These are phyloP conservation scores for Fusarium sp. DNA, from an alignment of 2,329 filamentous ascomycete species.

Conservation along the genomic window DNA sequence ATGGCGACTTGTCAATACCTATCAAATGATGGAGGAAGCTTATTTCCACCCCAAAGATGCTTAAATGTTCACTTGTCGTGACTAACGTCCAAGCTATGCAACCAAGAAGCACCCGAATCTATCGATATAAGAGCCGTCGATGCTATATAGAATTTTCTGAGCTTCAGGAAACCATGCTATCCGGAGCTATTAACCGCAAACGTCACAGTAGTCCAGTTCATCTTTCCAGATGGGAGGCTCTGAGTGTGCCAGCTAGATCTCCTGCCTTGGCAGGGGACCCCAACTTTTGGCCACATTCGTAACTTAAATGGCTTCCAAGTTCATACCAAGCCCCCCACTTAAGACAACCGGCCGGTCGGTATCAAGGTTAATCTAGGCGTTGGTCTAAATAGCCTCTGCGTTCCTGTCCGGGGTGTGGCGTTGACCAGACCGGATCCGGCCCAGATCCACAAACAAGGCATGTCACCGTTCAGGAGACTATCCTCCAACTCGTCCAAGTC, in stretches of 20 bases:
- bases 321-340: background rate
- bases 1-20: background rate
- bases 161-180: too few relatives aligned
- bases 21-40: background rate
- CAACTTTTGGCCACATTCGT: background rate
- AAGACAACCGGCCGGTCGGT: background rate
- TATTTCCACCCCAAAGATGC: background rate
- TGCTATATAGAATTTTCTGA: too few relatives aligned
- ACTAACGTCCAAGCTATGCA: background rate
- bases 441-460: background rate
- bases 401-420: background rate
- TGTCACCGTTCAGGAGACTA: background rate
- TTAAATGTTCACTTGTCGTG: background rate
- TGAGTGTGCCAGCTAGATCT: too few relatives aligned
- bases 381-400: background rate
- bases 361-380: background rate
- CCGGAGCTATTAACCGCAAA: too few relatives aligned
- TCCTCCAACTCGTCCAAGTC: background rate
- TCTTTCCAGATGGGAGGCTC: background rate
- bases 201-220: too few relatives aligned
- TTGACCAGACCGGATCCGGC: background rate
- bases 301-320: background rate
- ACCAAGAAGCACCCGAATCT: too few relatives aligned
- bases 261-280: background rate
- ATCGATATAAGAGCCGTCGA: too few relatives aligned